A percentile compares a stretch with the other conserved stretches of the same genome.
Evolutionary conservation across 306 rosid species (phyloP).

Genomic region (Trifolium pratense): DNA sequence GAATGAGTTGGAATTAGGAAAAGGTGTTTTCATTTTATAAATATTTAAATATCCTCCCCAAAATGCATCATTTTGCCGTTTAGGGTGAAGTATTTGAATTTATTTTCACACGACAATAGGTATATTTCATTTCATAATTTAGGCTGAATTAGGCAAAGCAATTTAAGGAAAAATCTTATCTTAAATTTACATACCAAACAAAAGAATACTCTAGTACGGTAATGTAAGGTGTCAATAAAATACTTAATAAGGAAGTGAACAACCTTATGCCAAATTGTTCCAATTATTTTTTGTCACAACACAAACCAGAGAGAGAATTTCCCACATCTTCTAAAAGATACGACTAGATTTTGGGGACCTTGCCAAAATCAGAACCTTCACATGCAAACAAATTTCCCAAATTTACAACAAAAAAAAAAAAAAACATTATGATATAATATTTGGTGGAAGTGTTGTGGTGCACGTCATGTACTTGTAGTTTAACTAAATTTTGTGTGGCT

Average conservation of each 20-base stretch:
- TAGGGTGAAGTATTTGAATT: conserved; percentile 28
- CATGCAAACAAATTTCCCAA: conserved; percentile 32
- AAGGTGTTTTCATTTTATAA: background rate
- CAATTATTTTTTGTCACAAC: conserved; percentile 19
- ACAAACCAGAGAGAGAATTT: background rate
- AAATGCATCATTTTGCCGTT: conserved; percentile 9
- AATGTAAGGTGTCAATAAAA: conserved; percentile 37
- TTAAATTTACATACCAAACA: background rate
- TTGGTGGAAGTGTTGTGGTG: conserved; percentile 37
- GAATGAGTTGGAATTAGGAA: background rate
- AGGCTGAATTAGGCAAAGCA: conserved; percentile 37
- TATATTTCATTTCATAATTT: background rate
- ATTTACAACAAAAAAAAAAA: background rate
- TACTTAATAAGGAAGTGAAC: conserved; percentile 42
- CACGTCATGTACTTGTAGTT: conserved; percentile 47
- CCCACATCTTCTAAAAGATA: conserved; percentile 40
- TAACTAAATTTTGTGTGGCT: conserved; percentile 33
- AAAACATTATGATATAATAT: conserved; percentile 2
- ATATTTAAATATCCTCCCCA: background rate
- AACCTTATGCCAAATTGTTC: conserved; percentile 36
- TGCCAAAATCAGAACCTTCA: conserved; percentile 31
- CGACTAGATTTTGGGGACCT: conserved; percentile 38
- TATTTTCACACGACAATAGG: conserved; percentile 16
- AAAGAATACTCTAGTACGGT: background rate
- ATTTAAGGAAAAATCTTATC: conserved; percentile 36